These are phyloP conservation scores for Macrolepiota dolichaula DNA, from an alignment of 768 basidiomycete species.

Conservation along the genomic window DNA sequence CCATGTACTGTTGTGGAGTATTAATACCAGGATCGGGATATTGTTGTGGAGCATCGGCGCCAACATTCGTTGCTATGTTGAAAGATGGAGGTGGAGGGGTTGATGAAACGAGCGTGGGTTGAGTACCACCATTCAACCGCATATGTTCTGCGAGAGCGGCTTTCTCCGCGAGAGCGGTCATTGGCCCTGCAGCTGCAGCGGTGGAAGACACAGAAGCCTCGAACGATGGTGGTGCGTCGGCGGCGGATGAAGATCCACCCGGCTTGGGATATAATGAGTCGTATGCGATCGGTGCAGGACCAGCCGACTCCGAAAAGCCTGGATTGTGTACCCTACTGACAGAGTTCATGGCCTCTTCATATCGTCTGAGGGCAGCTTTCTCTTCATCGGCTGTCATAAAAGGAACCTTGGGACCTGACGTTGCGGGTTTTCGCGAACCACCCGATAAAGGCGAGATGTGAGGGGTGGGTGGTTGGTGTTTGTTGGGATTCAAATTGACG, in stretches of 20 bases:
- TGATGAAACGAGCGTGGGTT: slow-evolving; percentile 15
- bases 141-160: slow-evolving; percentile 46
- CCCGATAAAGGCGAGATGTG: slow-evolving; percentile 14
- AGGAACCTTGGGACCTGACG: slow-evolving; percentile 26
- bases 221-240: slow-evolving; percentile 43
- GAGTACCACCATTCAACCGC: slow-evolving; percentile 60
- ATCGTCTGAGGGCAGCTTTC: slow-evolving; percentile 65
- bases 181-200: slow-evolving; percentile 32
- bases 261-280: slow-evolving; percentile 54
- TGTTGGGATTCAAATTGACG: slow-evolving; percentile 13
- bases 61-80: slow-evolving; percentile 12
- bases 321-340: slow-evolving; percentile 55
- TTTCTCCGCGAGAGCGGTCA: slow-evolving; percentile 56
- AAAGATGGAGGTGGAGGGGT: slow-evolving; percentile 9
- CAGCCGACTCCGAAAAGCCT: slow-evolving; percentile 17
- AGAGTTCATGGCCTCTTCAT: slow-evolving; percentile 68
- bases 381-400: slow-evolving; percentile 70
- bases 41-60: slow-evolving; percentile 20
- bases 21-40: too few species aligned
- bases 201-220: slow-evolving; percentile 36
- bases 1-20: slow-evolving; percentile 23
- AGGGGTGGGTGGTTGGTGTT: slow-evolving; percentile 17
- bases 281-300: slow-evolving; percentile 51
- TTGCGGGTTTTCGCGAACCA: slow-evolving; percentile 18
- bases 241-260: slow-evolving; percentile 25